Conservation (phyloP, 345 rosid species). For the Pistacia integerrima region DNA sequence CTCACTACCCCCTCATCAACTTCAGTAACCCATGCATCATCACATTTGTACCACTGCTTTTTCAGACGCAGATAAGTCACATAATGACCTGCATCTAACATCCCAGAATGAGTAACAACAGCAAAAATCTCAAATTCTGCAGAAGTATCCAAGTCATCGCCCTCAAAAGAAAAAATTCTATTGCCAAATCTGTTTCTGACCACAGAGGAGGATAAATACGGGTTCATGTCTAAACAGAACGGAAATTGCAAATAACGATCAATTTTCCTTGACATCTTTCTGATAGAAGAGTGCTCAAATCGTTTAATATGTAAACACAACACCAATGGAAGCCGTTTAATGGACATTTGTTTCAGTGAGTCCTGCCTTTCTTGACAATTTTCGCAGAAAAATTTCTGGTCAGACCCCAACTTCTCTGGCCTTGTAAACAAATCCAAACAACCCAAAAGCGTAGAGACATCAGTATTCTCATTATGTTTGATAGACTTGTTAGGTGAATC, state of each 20-base stretch:
- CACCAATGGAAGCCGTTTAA: conserved; percentile 82
- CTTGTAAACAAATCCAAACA: conserved; percentile 84
- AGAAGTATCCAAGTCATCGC: conserved; percentile 55
- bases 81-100: conserved; percentile 85
- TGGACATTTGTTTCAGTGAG: conserved; percentile 86
- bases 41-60: conserved; percentile 89
- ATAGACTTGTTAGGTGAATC: conserved; percentile 36
- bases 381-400: conserved; percentile 87
- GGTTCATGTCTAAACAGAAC: conserved; percentile 72
- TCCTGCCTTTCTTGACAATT: conserved; percentile 78
- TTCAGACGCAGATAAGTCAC: conserved; percentile 71
- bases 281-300: conserved; percentile 72
- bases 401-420: conserved; percentile 80
- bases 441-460: conserved; percentile 64
- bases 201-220: conserved; percentile 78
- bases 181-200: conserved; percentile 73
- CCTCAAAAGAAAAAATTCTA: conserved; percentile 59
- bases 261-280: conserved; percentile 69
- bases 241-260: conserved; percentile 88
- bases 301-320: conserved; percentile 87
- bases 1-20: conserved; percentile 85
- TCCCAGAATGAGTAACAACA: conserved; percentile 81
- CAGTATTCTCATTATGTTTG: conserved; percentile 35
- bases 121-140: conserved; percentile 85
- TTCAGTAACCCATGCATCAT: conserved; percentile 88